phyloP scores from a whole-genome alignment of 108 stramenopile species.

The Nannochloropsis salina region DNA sequence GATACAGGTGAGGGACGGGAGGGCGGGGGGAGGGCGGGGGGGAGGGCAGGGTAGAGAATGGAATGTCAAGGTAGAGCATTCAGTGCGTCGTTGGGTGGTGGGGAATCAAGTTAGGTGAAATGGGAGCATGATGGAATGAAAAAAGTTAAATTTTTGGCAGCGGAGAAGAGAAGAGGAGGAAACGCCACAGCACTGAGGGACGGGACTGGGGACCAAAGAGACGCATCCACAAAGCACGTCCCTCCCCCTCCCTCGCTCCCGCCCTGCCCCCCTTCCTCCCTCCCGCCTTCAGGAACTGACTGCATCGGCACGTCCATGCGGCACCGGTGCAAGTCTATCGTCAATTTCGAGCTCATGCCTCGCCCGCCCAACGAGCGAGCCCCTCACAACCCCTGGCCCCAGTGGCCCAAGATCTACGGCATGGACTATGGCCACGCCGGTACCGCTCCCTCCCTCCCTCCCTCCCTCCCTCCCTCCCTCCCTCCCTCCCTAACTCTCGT shows the following conservation, averaged over 20 bases:
- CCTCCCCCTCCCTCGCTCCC: not conserved
- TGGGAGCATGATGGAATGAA: conserved; percentile 93
- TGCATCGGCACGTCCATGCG: conserved; percentile 96
- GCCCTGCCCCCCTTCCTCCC: not conserved
- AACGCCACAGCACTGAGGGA: conserved; percentile 57
- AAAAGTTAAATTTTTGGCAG: conserved; percentile 87
- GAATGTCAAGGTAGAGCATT: too few species aligned
- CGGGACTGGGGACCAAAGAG: not conserved
- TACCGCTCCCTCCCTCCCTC: not conserved
- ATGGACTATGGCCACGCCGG: conserved; percentile 93
- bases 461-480: not conserved
- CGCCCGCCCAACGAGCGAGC: conserved; percentile 82
- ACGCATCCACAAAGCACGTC: not conserved
- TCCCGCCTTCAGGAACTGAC: conserved; percentile 82
- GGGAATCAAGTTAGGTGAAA: conserved; percentile 67
- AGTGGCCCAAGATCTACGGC: conserved; percentile 91
- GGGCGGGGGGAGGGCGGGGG: too few species aligned
- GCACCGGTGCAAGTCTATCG: conserved; percentile 87
- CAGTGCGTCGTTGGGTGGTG: too few species aligned
- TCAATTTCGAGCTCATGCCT: conserved; percentile 95
- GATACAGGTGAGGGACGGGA: conserved; percentile 33
- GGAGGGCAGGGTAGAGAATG: too few species aligned
- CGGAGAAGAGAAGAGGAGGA: conserved; percentile 82
- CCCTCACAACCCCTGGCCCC: conserved; percentile 91
- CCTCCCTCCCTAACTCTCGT: not conserved